phyloP scores from a whole-genome alignment of 2,329 filamentous ascomycete species.

The Cercospora sp. region DNA sequence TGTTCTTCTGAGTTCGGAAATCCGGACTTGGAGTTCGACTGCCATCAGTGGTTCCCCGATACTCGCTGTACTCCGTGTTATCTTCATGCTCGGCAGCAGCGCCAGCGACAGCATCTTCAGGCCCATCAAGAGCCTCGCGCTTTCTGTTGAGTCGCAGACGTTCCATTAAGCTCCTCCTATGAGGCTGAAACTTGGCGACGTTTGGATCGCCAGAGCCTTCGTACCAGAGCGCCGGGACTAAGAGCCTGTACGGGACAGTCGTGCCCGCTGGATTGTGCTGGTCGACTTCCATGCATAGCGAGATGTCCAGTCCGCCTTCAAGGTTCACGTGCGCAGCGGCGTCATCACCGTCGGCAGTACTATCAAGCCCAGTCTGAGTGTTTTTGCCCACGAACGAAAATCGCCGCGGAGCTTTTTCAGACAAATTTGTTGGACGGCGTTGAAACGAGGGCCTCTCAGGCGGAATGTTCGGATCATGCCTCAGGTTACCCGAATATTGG shows the following conservation, averaged over 20 bases:
- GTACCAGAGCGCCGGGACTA: constrained; percentile 73
- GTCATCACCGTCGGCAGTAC: constrained; percentile 54
- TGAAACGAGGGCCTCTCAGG: constrained; percentile 44
- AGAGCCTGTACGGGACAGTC: constrained; percentile 80
- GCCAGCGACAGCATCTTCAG: neutral
- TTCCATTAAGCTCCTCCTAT: constrained; percentile 27
- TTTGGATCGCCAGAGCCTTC: constrained; percentile 36
- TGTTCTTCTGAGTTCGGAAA: constrained; percentile 20
- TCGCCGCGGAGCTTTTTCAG: constrained; percentile 41
- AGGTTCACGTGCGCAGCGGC: constrained; percentile 65
- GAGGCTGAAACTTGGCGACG: constrained; percentile 25
- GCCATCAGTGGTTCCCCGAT: constrained; percentile 22
- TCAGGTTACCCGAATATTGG: constrained; percentile 12
- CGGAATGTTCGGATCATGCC: constrained; percentile 3
- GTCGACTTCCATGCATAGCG: constrained; percentile 85
- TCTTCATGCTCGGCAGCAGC: constrained; percentile 7
- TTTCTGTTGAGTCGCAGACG: constrained; percentile 25
- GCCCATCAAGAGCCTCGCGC: constrained; percentile 15
- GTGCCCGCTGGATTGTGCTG: constrained; percentile 82
- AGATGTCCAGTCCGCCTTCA: constrained; percentile 80
- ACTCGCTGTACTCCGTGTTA: constrained; percentile 21
- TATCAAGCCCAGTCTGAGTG: constrained; percentile 53
- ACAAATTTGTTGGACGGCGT: constrained; percentile 46
- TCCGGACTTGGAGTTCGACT: constrained; percentile 9
- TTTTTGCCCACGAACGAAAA: constrained; percentile 46